Percentiles rank a stretch among this genome's conserved stretches.
phyloP scores from a whole-genome alignment of 164 flowering plant species.

The Berberis vulgaris region DNA sequence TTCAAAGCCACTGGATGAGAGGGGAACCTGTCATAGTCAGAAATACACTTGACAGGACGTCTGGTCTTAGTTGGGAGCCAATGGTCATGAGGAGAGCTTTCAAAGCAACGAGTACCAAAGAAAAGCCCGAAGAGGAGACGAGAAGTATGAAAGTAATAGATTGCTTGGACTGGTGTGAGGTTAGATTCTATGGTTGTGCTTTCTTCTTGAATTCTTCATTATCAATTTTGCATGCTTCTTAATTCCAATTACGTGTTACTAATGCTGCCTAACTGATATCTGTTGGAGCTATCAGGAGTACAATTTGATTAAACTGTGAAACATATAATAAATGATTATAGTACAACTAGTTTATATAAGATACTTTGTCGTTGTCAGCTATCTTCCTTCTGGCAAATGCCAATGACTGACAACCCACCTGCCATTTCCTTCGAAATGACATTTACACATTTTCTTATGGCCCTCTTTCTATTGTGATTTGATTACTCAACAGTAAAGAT shows the following conservation, averaged over 20 bases:
- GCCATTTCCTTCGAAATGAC: too few species aligned
- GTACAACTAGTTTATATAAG: too few species aligned
- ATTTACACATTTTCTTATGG: too few species aligned
- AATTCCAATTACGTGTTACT: neutral
- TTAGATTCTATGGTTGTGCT: conserved; percentile 12
- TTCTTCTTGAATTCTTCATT: neutral
- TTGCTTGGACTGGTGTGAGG: conserved; percentile 90
- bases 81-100: conserved; percentile 85
- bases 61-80: conserved; percentile 90
- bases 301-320: too few species aligned
- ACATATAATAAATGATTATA: too few species aligned
- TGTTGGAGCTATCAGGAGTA: too few species aligned
- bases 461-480: too few species aligned
- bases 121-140: conserved; percentile 31
- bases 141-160: conserved; percentile 58
- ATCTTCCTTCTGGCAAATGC: too few species aligned
- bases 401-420: too few species aligned
- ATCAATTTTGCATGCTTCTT: neutral
- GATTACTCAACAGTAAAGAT: too few species aligned
- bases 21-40: conserved; percentile 81
- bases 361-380: too few species aligned
- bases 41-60: conserved; percentile 43
- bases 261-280: too few species aligned
- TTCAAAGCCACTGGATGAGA: conserved; percentile 66
- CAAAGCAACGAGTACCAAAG: conserved; percentile 29